Conservation (phyloP, 2,329 filamentous ascomycete genomes). For the Claviceps paspali region DNA sequence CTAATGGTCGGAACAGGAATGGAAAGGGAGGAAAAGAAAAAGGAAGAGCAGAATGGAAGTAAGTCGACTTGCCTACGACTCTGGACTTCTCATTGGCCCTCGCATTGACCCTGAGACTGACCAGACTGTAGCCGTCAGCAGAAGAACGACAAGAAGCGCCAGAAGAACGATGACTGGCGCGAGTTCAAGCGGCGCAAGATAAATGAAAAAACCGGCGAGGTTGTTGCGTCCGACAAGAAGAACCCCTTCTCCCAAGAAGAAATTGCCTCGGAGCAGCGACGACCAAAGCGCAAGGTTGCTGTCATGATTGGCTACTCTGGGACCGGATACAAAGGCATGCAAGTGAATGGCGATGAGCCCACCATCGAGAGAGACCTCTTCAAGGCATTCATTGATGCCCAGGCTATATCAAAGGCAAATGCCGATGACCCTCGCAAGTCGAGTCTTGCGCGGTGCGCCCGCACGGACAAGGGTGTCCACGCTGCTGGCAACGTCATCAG, state of each 20-base stretch:
- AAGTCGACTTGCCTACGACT: neutral
- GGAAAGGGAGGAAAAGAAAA: constrained; percentile 12
- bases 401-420: constrained; percentile 92
- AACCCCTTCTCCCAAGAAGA: constrained; percentile 57
- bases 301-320: constrained; percentile 92
- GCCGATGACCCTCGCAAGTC: constrained; percentile 95
- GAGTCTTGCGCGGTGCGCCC: constrained; percentile 79
- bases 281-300: constrained; percentile 90
- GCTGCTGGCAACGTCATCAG: constrained; percentile 92
- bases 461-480: constrained; percentile 95
- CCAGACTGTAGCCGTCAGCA: constrained; percentile 19
- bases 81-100: neutral
- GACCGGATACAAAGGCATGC: constrained; percentile 94
- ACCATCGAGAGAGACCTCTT: constrained; percentile 96
- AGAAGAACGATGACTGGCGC: constrained; percentile 23
- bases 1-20: constrained; percentile 5
- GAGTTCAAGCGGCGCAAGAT: constrained; percentile 28
- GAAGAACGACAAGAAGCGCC: constrained; percentile 21
- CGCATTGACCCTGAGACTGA: constrained; percentile 13
- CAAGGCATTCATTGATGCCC: constrained; percentile 74
- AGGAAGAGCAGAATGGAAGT: constrained; percentile 13
- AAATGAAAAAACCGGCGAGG: constrained; percentile 18
- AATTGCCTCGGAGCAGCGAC: constrained; percentile 71
- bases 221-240: constrained; percentile 15
- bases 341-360: constrained; percentile 68